These are phyloP conservation scores for Talaromyces rugulosus DNA, from an alignment of 2,329 filamentous ascomycete species.

Conservation along the genomic window DNA sequence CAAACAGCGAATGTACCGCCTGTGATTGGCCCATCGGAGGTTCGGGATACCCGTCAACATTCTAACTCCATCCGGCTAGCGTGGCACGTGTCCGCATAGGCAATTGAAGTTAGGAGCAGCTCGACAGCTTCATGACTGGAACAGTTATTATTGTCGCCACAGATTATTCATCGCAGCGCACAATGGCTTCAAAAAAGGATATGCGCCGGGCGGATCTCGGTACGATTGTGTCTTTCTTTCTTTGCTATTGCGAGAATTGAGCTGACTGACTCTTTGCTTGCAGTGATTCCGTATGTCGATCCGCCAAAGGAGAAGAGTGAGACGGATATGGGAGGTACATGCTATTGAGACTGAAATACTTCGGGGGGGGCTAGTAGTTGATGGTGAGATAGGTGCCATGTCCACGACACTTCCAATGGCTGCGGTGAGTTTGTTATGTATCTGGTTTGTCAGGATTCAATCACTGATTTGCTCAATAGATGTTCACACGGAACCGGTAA, in stretches of 20 bases:
- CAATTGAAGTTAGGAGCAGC: background rate
- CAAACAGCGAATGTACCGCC: background rate
- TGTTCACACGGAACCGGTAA: conserved; percentile 87
- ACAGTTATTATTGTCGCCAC: background rate
- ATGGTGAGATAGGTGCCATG: conserved; percentile 49
- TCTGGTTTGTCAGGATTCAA: conserved; percentile 10
- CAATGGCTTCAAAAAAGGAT: conserved; percentile 68
- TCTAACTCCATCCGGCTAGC: background rate
- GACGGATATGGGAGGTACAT: conserved; percentile 68
- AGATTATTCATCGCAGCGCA: conserved; percentile 14
- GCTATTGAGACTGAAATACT: conserved; percentile 23
- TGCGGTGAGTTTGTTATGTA: conserved; percentile 52
- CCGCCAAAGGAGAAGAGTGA: conserved; percentile 62
- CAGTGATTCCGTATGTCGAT: conserved; percentile 85
- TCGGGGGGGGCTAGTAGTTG: background rate
- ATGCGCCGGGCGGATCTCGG: conserved; percentile 71
- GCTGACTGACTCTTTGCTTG: conserved; percentile 15
- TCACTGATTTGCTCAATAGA: conserved; percentile 44
- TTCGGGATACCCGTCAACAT: background rate
- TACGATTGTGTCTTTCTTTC: conserved; percentile 38
- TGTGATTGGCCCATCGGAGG: background rate
- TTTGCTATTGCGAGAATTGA: conserved; percentile 1
- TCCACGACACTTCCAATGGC: conserved; percentile 88
- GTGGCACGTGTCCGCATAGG: conserved; percentile 8
- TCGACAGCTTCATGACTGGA: background rate